Conservation (phyloP, 164 flowering plant genomes). For the Magnolia officinalis region DNA sequence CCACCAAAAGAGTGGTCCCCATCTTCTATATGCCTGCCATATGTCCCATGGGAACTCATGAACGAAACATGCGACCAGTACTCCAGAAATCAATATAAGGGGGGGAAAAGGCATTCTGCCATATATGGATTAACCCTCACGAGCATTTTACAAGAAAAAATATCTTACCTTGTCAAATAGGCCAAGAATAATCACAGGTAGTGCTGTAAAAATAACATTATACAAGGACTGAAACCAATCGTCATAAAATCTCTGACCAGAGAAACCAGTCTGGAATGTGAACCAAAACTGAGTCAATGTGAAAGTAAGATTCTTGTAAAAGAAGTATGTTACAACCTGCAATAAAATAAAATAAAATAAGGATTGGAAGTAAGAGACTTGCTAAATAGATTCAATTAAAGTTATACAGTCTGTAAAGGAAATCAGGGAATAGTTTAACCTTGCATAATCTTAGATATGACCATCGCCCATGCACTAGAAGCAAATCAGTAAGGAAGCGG, state of each 20-base stretch:
- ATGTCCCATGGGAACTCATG: no score
- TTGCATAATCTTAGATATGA: conserved; percentile 91
- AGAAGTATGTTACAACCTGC: conserved; percentile 94
- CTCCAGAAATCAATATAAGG: neutral
- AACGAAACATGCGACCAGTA: no score
- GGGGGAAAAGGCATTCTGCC: neutral
- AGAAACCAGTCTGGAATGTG: conserved; percentile 90
- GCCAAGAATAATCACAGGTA: conserved; percentile 89
- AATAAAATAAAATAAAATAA: conserved; percentile 7
- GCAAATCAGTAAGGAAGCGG: conserved; percentile 85
- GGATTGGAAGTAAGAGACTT: neutral
- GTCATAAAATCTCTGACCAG: conserved; percentile 98
- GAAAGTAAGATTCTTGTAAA: conserved; percentile 95
- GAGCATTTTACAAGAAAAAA: neutral
- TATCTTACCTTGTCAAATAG: conserved; percentile 83
- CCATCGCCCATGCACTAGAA: conserved; percentile 99
- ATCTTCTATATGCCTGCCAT: no score
- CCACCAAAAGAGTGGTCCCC: neutral
- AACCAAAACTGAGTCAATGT: conserved; percentile 98
- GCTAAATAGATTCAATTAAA: neutral
- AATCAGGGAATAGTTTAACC: conserved; percentile 33
- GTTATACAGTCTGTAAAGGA: neutral
- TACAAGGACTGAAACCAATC: conserved; percentile 97
- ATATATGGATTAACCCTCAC: neutral
- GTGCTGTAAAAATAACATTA: conserved; percentile 88